phyloP scores from a whole-genome alignment of 164 flowering plant genomes.

The Litsea cubeba region DNA sequence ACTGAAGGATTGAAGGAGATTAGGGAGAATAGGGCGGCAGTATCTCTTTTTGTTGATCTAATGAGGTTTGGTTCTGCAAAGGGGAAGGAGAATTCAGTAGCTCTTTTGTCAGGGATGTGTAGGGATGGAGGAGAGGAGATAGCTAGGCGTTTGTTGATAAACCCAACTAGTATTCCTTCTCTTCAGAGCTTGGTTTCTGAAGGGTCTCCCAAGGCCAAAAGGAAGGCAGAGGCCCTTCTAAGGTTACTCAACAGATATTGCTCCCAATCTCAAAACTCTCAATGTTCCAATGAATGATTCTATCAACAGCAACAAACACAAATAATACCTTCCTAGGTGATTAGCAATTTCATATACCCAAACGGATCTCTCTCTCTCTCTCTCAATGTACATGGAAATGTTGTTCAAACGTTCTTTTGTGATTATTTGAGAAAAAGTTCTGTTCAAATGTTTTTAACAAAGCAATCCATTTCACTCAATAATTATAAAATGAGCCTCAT shows the following conservation, averaged over 20 bases:
- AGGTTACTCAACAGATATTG: constrained; percentile 59
- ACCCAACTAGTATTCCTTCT: constrained; percentile 57
- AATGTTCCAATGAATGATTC: neutral
- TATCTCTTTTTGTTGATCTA: constrained; percentile 51
- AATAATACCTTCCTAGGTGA: neutral
- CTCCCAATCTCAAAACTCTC: constrained; percentile 28
- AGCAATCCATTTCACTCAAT: no score
- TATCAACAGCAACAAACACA: neutral
- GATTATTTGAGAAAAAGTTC: no score
- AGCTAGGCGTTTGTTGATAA: constrained; percentile 40
- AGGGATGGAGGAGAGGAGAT: constrained; percentile 60
- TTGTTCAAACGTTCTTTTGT: neutral
- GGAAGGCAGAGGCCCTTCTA: constrained; percentile 66
- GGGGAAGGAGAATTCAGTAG: constrained; percentile 65
- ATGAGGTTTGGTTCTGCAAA: constrained; percentile 60
- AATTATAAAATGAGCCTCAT: no score
- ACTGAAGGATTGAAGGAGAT: constrained; percentile 51
- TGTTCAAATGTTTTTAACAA: no score
- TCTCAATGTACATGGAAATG: neutral
- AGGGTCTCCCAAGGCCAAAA: constrained; percentile 56
- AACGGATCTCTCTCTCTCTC: neutral
- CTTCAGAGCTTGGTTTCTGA: constrained; percentile 47
- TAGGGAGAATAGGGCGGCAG: constrained; percentile 32
- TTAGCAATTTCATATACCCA: neutral
- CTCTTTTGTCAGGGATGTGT: constrained; percentile 62